A percentile compares a stretch with the other conserved stretches of the same genome.
phyloP scores from a whole-genome alignment of 2,329 filamentous ascomycete species.

The Albifimbria verrucaria region DNA sequence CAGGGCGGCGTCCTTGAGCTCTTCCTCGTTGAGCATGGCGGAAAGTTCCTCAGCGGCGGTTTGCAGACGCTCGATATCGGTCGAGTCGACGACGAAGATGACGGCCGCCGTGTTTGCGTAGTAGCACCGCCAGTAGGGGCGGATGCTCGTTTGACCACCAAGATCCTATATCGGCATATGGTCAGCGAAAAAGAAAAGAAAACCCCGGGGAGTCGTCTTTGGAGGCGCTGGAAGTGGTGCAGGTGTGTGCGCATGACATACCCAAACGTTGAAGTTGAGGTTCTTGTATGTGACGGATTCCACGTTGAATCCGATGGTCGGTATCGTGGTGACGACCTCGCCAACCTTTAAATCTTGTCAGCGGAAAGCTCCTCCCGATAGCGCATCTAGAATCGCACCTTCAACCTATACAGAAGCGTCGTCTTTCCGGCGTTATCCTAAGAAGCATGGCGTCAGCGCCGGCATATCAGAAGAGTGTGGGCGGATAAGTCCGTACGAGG shows the following conservation, averaged over 20 bases:
- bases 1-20: conserved; percentile 86
- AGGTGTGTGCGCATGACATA: conserved; percentile 39
- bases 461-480: not conserved
- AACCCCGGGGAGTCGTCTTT: conserved; percentile 8
- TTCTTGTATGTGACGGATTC: conserved; percentile 98
- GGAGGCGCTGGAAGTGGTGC: not conserved
- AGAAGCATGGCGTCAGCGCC: conserved; percentile 16
- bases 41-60: conserved; percentile 90
- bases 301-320: conserved; percentile 98
- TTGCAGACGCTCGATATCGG: conserved; percentile 90
- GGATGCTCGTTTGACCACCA: conserved; percentile 96
- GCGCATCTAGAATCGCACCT: conserved; percentile 63
- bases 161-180: conserved; percentile 59
- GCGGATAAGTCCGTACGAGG: conserved; percentile 59
- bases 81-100: conserved; percentile 97
- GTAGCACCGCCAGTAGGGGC: conserved; percentile 99
- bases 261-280: conserved; percentile 98
- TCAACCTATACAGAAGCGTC: conserved; percentile 90
- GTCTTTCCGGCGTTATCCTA: conserved; percentile 99
- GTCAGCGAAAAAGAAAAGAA: not conserved
- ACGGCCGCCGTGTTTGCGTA: conserved; percentile 98
- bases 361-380: too few species aligned
- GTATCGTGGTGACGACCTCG: conserved; percentile 98
- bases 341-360: conserved; percentile 67
- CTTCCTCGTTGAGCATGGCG: conserved; percentile 96